phyloP scores from a whole-genome alignment of 441 rosid species.

The Mallotus japonicus region DNA sequence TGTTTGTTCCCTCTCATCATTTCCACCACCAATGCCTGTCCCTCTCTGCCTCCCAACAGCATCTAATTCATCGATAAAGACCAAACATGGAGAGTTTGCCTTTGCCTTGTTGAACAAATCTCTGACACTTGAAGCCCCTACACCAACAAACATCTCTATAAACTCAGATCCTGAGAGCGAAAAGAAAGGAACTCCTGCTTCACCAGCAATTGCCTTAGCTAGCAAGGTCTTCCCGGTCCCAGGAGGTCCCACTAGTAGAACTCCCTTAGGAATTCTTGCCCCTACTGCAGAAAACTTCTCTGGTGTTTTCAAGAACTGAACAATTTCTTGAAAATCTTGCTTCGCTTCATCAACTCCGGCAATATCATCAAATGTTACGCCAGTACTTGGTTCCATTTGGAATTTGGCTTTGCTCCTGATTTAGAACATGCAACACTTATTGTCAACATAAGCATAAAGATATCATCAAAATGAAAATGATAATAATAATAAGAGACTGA shows the following conservation, averaged over 20 bases:
- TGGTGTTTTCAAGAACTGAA: conserved; percentile 63
- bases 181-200: conserved; percentile 78
- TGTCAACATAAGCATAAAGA: not conserved
- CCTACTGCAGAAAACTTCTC: conserved; percentile 68
- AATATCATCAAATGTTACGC: conserved; percentile 70
- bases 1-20: conserved; percentile 84
- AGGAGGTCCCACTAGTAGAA: conserved; percentile 62
- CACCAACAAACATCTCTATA: conserved; percentile 79
- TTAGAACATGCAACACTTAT: not conserved
- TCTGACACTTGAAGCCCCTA: conserved; percentile 74
- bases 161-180: conserved; percentile 74
- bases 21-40: conserved; percentile 82
- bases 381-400: conserved; percentile 76
- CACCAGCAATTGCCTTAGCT: conserved; percentile 79
- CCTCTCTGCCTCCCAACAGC: conserved; percentile 82
- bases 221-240: conserved; percentile 74
- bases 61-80: conserved; percentile 81
- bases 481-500: no score
- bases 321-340: conserved; percentile 75
- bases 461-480: no score
- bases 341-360: conserved; percentile 90
- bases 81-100: conserved; percentile 63
- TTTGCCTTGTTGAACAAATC: conserved; percentile 82
- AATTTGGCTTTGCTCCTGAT: conserved; percentile 79
- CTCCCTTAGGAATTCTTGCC: conserved; percentile 68